Evolutionary conservation across 331 rosid genomes (phyloP).

Genomic region (Rhamnella rubrinervis): DNA sequence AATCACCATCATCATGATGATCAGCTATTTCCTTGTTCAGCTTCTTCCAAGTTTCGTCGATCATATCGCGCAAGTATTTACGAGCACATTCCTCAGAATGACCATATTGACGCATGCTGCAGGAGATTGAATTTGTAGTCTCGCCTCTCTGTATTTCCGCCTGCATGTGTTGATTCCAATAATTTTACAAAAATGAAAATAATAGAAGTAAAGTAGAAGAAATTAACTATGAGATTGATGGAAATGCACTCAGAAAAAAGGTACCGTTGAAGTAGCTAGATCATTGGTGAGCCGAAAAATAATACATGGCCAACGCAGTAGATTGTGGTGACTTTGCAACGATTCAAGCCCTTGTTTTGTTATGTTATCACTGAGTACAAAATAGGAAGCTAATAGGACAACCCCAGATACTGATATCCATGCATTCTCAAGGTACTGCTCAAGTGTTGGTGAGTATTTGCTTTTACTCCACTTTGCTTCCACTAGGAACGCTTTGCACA

Average conservation of each 20-base stretch:
- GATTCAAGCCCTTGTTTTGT: too few species aligned
- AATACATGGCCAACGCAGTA: constrained; percentile 31
- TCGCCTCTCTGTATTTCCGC: constrained; percentile 47
- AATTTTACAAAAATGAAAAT: not conserved
- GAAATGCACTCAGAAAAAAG: too few species aligned
- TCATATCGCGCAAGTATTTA: constrained; percentile 6
- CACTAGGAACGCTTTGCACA: constrained; percentile 51
- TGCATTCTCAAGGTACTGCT: constrained; percentile 39
- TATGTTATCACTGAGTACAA: too few species aligned
- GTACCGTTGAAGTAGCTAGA: constrained; percentile 40
- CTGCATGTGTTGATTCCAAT: constrained; percentile 6
- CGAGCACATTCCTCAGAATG: constrained; percentile 28
- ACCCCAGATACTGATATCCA: too few species aligned
- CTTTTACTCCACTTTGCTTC: constrained; percentile 33
- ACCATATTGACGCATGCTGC: constrained; percentile 19
- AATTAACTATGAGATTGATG: too few species aligned
- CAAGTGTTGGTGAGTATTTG: constrained; percentile 7
- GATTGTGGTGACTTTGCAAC: constrained; percentile 17
- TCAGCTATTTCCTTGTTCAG: constrained; percentile 25
- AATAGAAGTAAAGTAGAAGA: too few species aligned
- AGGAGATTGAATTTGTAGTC: constrained; percentile 32
- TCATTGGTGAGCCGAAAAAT: constrained; percentile 60
- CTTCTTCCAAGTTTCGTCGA: constrained; percentile 43
- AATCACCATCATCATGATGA: not conserved
- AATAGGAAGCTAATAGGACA: too few species aligned